Base-by-base conservation (phyloP, 2,329 filamentous ascomycete genomes). In the Cytospora chrysosperma region DNA sequence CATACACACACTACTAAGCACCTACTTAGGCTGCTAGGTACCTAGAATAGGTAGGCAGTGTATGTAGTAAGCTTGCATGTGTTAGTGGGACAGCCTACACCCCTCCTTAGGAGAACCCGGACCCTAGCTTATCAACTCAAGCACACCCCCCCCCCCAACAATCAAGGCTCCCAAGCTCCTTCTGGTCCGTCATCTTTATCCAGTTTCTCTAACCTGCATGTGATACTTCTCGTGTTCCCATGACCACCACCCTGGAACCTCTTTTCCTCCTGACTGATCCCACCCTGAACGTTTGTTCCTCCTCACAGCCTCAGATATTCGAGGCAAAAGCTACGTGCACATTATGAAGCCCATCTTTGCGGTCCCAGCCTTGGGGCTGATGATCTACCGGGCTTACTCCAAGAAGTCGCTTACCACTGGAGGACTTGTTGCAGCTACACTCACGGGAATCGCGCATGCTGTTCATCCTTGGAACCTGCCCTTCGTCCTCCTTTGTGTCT, bases 381-480 rank as follows among this genome's bases (percentile, higher is more conserved):
- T 93, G 68, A 79, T 89, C 61, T 85, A 86, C 70, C 84, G 90
- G 65, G 89, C 91, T 37, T 85, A 85, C 77, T 86, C 83, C 54
- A 88, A 87, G 69, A 89, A 91, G 62, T 93, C 89, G 27, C 83
- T 99, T 47, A 98, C 94, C 0, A 85, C 89, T 0, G 78, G 82
- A 8, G 94, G 93, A 65, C 85, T 97, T 69, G 69, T 89, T 43
- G 84, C 85, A 15, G 94, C 94, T 4, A 80, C 82, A 6, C 70
- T 89, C 51, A 96, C 93, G 4, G 93, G 92, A 4, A 75, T 84
- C 53, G 85, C 90, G 13, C 95, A 99, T 75, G 92, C 93, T 19
- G 78, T 93, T n/a, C 93, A 98, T 75, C 94, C 94, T 4, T 97
- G 92, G 89, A 91, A 91, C 65, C 80, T 93, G n/a, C 93, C 92